Conservation (phyloP, 2,329 filamentous ascomycete genomes). For the Xylaria sp. region DNA sequence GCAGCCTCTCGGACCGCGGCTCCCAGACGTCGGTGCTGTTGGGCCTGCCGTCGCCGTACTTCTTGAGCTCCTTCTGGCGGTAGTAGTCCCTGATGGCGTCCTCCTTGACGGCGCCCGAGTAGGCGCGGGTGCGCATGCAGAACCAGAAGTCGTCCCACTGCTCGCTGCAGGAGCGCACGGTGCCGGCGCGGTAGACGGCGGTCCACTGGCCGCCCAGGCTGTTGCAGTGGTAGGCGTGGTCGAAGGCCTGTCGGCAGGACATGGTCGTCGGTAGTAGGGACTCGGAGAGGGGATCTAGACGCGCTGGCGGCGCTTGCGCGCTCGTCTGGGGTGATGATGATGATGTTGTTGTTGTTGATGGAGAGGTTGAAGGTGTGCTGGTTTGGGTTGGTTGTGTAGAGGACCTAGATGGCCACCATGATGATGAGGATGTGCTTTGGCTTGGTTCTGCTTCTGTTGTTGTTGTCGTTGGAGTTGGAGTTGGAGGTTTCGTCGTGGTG, state of each 20-base stretch:
- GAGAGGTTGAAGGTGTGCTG: constrained; percentile 12
- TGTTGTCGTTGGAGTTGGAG: neutral
- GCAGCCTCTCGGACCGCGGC: constrained; percentile 70
- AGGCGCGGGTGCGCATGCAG: constrained; percentile 86
- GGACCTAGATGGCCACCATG: constrained; percentile 49
- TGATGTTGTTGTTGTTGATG: constrained; percentile 31
- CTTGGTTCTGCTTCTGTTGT: constrained; percentile 18
- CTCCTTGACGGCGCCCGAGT: constrained; percentile 67
- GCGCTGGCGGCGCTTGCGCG: constrained; percentile 22
- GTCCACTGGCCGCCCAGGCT: constrained; percentile 91
- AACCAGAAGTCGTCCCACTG: constrained; percentile 97
- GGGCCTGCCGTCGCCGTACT: constrained; percentile 69
- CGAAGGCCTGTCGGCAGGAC: constrained; percentile 91
- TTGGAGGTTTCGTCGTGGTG: constrained; percentile 10
- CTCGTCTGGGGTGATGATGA: constrained; percentile 37
- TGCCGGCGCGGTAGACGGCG: constrained; percentile 87
- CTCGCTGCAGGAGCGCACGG: constrained; percentile 79
- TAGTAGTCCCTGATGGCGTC: constrained; percentile 74
- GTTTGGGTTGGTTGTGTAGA: constrained; percentile 12
- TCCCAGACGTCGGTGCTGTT: constrained; percentile 95
- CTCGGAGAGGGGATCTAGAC: constrained; percentile 65
- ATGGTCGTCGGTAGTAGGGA: constrained; percentile 81
- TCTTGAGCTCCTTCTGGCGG: constrained; percentile 70
- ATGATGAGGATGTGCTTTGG: constrained; percentile 37
- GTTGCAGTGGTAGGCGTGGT: constrained; percentile 93